Base-by-base conservation (phyloP, 306 rosid genomes). In the Arachis hypogaea region DNA sequence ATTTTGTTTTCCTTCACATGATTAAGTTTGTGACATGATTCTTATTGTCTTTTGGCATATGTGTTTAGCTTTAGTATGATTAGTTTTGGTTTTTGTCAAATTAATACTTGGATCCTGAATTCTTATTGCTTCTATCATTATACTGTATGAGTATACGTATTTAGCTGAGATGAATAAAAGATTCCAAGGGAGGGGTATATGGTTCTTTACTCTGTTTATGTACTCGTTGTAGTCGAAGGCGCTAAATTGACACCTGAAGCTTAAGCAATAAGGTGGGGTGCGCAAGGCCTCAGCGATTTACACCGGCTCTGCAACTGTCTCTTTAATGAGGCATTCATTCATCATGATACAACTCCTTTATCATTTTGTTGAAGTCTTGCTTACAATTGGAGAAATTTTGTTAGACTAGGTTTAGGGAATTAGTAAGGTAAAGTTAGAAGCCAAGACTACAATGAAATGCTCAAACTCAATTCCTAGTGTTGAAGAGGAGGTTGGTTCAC, bases 101-200 rank as follows among this genome's bases (percentile, higher is more conserved):
- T 22, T 22, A 22, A 22, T 22, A 22, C 28, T 22, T 51, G 41
- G 44, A 43, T 1, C 28, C 63, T 36, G 5, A 49, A 51, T 9
- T 33, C 66, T 22, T 59, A 58, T 59, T 7, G 58, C 10, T 70
- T 47, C 12, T 75, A 7, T 57, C 16, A 22, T 1, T 22, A 22
- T 22, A 22, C 28, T 22, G 28, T 22, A 22, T 22, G 28, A 22
- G 28, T 22, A 22, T 22, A 22, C 28, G 28, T 64, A 51, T 51
- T 56, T 55, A 55, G 29, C 30, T 18, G 66, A 64, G 36, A 70
- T 61, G 22, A 33, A 14, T 45, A 56, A 14, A 72, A 64, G 45
- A 14, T 56, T 12, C 73, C 41, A 51, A 33, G 11, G 55, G 36
- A 43, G 58, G 72, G 41, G 42, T 58, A 7, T 7, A n/a, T 66